Evolutionary conservation across 768 basidiomycete species (phyloP), one percentile per base, ranked within the genome.

Genomic region (Lactifluus piperatus): DNA sequence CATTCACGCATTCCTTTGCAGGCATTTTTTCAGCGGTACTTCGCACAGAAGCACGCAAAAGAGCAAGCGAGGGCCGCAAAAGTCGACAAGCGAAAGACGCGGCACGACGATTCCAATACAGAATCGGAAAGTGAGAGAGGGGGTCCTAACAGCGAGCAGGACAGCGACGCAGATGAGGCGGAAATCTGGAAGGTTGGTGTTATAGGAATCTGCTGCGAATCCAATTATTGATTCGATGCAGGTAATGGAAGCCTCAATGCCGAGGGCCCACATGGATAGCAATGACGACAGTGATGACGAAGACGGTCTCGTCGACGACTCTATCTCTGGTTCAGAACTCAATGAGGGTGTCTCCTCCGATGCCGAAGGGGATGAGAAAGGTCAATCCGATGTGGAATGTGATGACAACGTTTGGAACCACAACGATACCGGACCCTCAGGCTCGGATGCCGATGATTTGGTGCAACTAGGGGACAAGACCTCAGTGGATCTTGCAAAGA

Each of bases 1-100:
- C 51, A 14, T 47, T 62, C 22, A 51, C 55, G 1, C 24, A 2
- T 26, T 2, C 1, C 27, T 11, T 32, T 48, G 4, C 56, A 91
- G 91, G 67, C 90, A 32, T 97, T 97, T 78, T 97, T 93, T 76
- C 85, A 97, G 71, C 84, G 84, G 65, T 97, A 83, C 74, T 97
- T 97, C 70, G 78, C 82, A 10, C 78, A 77, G 65, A 94, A 91
- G 71, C 75, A 81, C 32, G 79, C 79, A 65, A 77, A 72, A 64
- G 79, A 79, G 54, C 76, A 75, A 66, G 74, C 74, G 26, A 82
- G 75, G 50, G 72, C 71, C 1, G 76, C 72, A 1, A 84, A 78
- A 63, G 74, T 74, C 6, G 76, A 73, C 44, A 77, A 74, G 53
- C 72, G 76, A 6, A 81, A 79, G 68, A 70, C 73, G 47, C 72